Conservation (phyloP, 805 yeast genomes). For the Pichia cephalocereana region DNA sequence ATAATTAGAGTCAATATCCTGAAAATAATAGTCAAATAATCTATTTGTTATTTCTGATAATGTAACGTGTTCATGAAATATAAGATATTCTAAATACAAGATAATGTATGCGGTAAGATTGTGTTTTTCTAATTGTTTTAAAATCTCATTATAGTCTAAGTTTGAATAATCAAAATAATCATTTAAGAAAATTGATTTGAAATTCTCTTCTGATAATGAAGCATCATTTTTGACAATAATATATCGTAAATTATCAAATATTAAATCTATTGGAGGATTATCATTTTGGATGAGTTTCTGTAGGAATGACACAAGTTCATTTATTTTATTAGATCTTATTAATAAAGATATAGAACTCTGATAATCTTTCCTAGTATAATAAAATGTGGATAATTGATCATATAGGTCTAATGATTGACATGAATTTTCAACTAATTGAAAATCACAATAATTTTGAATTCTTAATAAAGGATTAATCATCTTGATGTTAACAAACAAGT, state of each 20-base stretch:
- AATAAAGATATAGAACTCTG: constrained; percentile 58
- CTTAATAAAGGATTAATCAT: constrained; percentile 79
- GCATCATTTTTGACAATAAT: constrained; percentile 30
- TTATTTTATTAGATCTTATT: constrained; percentile 20
- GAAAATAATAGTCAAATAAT: constrained; percentile 37
- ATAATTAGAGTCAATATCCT: constrained; percentile 15
- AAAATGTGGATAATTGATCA: constrained; percentile 71
- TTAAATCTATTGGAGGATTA: constrained; percentile 38
- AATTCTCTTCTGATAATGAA: constrained; percentile 17
- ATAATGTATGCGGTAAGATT: constrained; percentile 23
- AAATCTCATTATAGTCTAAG: constrained; percentile 27
- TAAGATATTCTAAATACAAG: constrained; percentile 44
- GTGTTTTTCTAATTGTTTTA: constrained; percentile 36
- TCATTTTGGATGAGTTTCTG: constrained; percentile 34
- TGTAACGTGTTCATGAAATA: constrained; percentile 31
- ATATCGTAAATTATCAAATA: constrained; percentile 50
- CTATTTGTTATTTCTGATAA: constrained; percentile 33
- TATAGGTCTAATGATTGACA: constrained; percentile 40
- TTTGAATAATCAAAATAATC: constrained; percentile 44
- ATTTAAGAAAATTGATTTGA: constrained; percentile 50
- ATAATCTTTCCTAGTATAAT: constrained; percentile 53
- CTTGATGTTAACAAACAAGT: constrained; percentile 56
- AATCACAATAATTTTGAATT: constrained; percentile 64
- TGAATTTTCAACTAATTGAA: constrained; percentile 46
- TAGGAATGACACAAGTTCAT: constrained; percentile 30